phyloP scores from a whole-genome alignment of 441 rosid genomes.

The Adansonia madagascariensis region DNA sequence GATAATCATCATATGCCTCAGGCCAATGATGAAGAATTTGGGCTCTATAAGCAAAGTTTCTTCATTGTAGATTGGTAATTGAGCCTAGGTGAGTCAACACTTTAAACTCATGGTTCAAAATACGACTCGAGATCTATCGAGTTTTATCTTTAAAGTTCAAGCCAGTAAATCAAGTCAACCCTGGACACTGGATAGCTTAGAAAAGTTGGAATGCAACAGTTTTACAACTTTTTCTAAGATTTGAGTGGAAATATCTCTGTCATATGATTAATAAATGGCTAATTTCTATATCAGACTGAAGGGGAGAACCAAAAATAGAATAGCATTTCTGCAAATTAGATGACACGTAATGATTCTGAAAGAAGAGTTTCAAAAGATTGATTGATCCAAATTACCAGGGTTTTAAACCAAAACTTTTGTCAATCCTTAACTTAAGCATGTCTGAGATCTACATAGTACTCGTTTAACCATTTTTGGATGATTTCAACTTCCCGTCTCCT shows the following conservation, averaged over 20 bases:
- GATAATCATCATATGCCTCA: neutral
- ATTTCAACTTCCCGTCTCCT: constrained; percentile 66
- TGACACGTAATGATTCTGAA: neutral
- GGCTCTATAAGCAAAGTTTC: neutral
- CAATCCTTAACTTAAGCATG: constrained; percentile 24
- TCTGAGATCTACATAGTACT: constrained; percentile 52
- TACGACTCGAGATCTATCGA: no score
- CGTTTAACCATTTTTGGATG: constrained; percentile 54
- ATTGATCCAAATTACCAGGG: neutral
- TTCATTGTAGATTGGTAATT: neutral
- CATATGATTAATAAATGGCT: neutral
- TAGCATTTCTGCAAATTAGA: constrained; percentile 8
- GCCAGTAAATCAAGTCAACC: neutral
- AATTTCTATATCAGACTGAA: neutral
- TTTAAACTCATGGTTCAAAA: no score
- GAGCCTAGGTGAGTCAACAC: no score
- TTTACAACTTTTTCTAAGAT: neutral
- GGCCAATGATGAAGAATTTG: neutral
- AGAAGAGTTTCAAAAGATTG: neutral
- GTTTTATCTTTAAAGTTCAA: no score
- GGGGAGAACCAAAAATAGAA: constrained; percentile 1
- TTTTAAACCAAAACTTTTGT: constrained; percentile 3
- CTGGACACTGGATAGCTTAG: neutral
- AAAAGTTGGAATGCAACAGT: neutral
- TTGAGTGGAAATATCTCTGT: neutral